Percentiles rank a stretch among this genome's conserved stretches.
These are phyloP conservation scores for Pseudocercospora ulei DNA, from an alignment of 2,329 filamentous ascomycete genomes.

Conservation along the genomic window DNA sequence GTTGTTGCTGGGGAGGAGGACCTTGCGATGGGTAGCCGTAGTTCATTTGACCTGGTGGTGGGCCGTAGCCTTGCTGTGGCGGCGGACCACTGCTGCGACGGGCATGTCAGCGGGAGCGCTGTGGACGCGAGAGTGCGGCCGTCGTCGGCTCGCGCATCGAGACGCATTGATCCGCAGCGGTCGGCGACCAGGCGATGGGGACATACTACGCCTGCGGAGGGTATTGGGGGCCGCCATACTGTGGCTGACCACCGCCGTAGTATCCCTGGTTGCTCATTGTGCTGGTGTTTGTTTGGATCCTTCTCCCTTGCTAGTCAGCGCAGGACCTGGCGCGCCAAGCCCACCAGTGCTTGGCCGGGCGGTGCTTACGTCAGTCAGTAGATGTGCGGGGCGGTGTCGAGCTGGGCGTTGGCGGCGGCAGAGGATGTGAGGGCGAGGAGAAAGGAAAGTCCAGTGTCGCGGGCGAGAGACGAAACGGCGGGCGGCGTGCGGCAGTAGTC, in stretches of 20 bases:
- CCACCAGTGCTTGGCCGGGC: conserved; percentile 6
- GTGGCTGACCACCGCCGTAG: conserved; percentile 32
- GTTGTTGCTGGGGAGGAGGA: conserved; percentile 30
- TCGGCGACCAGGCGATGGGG: not conserved
- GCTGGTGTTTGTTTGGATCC: conserved; percentile 3
- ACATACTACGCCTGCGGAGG: conserved; percentile 36
- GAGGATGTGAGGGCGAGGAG: too few relatives aligned
- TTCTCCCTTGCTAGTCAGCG: conserved; percentile 3
- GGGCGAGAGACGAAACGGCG: too few relatives aligned
- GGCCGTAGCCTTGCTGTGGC: conserved; percentile 32
- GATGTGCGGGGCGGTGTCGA: not conserved
- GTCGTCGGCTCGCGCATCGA: conserved; percentile 1
- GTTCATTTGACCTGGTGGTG: conserved; percentile 34
- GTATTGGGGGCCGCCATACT: conserved; percentile 28
- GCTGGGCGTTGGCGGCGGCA: not conserved
- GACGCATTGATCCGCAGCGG: not conserved
- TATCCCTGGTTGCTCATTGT: conserved; percentile 40
- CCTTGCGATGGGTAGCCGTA: conserved; percentile 38
- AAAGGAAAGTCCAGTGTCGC: too few relatives aligned
- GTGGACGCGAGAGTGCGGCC: too few relatives aligned
- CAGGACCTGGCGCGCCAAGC: not conserved
- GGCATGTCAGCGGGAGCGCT: conserved; percentile 1
- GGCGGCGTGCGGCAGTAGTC: too few relatives aligned
- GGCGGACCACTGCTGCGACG: conserved; percentile 30
- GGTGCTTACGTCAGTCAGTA: too few relatives aligned